These are phyloP conservation scores for Phytophthora fragariae DNA, from an alignment of 352 stramenopile genomes.

Conservation along the genomic window DNA sequence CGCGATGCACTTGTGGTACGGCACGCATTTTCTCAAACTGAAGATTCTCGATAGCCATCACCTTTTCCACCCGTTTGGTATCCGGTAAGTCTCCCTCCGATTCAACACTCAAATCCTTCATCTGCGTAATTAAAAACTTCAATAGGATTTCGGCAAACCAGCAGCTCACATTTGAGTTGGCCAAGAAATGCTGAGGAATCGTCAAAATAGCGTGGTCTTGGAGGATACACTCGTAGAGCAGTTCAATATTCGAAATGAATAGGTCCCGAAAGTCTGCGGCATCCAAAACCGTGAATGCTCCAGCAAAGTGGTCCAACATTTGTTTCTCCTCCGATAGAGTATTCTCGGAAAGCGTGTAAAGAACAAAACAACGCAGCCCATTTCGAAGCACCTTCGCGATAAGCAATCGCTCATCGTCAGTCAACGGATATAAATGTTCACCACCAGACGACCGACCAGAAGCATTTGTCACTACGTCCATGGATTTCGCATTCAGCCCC, in stretches of 20 bases:
- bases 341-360: conserved; percentile 93
- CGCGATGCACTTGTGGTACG: conserved; percentile 75
- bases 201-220: conserved; percentile 94
- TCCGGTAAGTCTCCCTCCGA: conserved; percentile 81
- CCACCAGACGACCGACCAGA: conserved; percentile 30
- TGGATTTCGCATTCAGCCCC: conserved; percentile 30
- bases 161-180: conserved; percentile 93
- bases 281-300: conserved; percentile 97
- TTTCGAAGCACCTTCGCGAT: conserved; percentile 95
- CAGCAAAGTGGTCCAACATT: conserved; percentile 97
- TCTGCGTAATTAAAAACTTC: conserved; percentile 95
- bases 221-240: conserved; percentile 94
- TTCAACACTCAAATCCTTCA: conserved; percentile 92
- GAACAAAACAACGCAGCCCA: conserved; percentile 93
- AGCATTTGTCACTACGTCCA: conserved; percentile 24
- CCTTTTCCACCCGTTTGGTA: conserved; percentile 76
- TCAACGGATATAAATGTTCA: conserved; percentile 87
- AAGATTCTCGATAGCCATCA: conserved; percentile 76
- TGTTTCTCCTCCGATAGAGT: conserved; percentile 93
- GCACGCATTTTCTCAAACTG: conserved; percentile 83
- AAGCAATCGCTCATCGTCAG: conserved; percentile 92
- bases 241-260: conserved; percentile 89
- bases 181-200: conserved; percentile 95
- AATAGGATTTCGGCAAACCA: conserved; percentile 96
- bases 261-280: conserved; percentile 94